A percentile compares a stretch with the other conserved stretches of the same genome.
phyloP scores from a whole-genome alignment of 345 rosid genomes.

The Populus ilicifolia region DNA sequence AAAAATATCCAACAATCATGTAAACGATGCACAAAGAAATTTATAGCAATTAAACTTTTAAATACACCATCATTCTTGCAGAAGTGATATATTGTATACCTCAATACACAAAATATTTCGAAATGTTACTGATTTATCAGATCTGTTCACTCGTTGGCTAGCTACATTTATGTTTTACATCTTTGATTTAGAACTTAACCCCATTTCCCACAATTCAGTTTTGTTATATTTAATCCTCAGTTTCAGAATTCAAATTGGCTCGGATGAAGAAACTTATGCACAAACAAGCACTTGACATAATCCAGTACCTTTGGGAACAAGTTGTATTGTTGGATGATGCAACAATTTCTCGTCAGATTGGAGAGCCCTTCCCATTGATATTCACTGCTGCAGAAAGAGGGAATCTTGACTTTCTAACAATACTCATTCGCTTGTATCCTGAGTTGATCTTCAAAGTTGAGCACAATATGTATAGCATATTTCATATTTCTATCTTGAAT shows the following conservation, averaged over 20 bases:
- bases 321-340: background rate
- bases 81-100: too few species aligned
- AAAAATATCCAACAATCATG: too few species aligned
- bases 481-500: conserved; percentile 13
- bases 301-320: background rate
- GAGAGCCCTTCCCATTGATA: background rate
- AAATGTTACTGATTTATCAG: too few species aligned
- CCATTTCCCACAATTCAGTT: too few species aligned
- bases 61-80: too few species aligned
- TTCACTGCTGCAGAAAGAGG: conserved; percentile 22
- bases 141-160: too few species aligned
- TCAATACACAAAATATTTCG: too few species aligned
- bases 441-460: conserved; percentile 36
- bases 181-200: too few species aligned
- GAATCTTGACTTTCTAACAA: conserved; percentile 30
- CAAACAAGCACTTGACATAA: background rate
- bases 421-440: conserved; percentile 24
- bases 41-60: too few species aligned
- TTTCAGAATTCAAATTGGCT: background rate
- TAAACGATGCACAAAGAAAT: too few species aligned
- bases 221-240: background rate
- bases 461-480: conserved; percentile 26
- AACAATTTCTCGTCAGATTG: background rate
- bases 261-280: background rate
- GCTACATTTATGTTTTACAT: too few species aligned